Evolutionary conservation across 1,284 basidiomycete species (phyloP).

Genomic region (Phellinidium pouzarii): DNA sequence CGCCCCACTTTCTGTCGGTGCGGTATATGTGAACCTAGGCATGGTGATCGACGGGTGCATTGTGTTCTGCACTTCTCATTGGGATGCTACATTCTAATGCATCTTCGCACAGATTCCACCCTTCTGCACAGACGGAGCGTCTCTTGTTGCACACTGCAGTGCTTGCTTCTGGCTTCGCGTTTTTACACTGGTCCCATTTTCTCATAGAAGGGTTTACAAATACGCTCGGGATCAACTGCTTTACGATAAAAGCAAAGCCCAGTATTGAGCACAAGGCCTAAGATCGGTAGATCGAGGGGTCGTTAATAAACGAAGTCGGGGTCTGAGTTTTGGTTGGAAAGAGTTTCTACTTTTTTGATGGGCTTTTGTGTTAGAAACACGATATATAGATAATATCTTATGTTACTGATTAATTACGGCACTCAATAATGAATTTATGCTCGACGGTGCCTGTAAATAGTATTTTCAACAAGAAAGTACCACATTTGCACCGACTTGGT

Average conservation of each 20-base stretch:
- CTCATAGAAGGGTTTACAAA: conserved; percentile 19
- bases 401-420: too few species aligned
- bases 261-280: conserved; percentile 10
- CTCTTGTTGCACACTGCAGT: conserved; percentile 18
- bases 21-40: conserved; percentile 19
- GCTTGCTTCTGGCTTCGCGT: conserved; percentile 18
- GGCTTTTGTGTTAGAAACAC: too few species aligned
- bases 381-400: too few species aligned
- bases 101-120: background rate
- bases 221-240: conserved; percentile 20
- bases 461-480: too few species aligned
- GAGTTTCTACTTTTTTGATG: too few species aligned
- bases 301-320: too few species aligned
- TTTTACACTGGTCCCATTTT: conserved; percentile 19
- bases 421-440: too few species aligned
- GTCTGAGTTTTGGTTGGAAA: too few species aligned
- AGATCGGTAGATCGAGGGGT: background rate
- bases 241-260: conserved; percentile 16
- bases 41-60: conserved; percentile 11
- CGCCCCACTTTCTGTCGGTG: conserved; percentile 19
- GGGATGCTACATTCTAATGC: conserved; percentile 8
- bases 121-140: conserved; percentile 11
- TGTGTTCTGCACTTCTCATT: background rate
- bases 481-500: too few species aligned
- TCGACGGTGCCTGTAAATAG: too few species aligned